Conservation (phyloP, 495 filamentous ascomycete genomes). For the Penicillium daleae region DNA sequence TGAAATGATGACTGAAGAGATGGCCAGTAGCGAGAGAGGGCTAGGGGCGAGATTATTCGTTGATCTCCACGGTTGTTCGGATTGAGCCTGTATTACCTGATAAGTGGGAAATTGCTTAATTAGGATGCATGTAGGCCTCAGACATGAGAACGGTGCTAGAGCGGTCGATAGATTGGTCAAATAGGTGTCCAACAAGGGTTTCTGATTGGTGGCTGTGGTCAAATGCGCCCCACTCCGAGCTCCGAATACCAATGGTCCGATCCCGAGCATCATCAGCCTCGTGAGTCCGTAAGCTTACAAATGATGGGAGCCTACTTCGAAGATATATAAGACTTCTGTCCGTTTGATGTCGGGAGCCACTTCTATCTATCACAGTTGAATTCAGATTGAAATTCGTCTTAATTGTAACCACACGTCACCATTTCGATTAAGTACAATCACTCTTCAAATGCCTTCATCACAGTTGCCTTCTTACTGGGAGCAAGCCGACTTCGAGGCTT, state of each 20-base stretch:
- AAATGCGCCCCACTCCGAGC: constrained; percentile 7
- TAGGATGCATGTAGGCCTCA: too few relatives aligned
- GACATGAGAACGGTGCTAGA: too few relatives aligned
- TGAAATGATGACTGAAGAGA: too few relatives aligned
- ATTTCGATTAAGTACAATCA: not conserved
- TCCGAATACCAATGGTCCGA: not conserved
- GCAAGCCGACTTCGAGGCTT: not conserved
- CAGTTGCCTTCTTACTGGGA: not conserved
- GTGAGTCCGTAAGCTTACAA: not conserved
- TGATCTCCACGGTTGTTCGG: too few relatives aligned
- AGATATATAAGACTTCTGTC: not conserved
- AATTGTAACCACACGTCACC: not conserved
- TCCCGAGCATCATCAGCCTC: not conserved
- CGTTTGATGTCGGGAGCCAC: not conserved
- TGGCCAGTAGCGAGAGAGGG: too few relatives aligned
- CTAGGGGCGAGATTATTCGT: too few relatives aligned
- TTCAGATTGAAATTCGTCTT: not conserved
- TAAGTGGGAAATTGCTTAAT: too few relatives aligned
- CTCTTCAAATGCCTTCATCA: not conserved
- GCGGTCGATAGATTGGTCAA: too few relatives aligned
- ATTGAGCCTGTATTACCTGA: too few relatives aligned
- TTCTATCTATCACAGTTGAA: not conserved
- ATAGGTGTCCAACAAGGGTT: too few relatives aligned
- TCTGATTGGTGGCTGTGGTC: too few relatives aligned
- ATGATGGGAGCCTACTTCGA: not conserved